These are phyloP conservation scores for Ormosia semicastrata DNA, from an alignment of 306 rosid species.

Conservation along the genomic window DNA sequence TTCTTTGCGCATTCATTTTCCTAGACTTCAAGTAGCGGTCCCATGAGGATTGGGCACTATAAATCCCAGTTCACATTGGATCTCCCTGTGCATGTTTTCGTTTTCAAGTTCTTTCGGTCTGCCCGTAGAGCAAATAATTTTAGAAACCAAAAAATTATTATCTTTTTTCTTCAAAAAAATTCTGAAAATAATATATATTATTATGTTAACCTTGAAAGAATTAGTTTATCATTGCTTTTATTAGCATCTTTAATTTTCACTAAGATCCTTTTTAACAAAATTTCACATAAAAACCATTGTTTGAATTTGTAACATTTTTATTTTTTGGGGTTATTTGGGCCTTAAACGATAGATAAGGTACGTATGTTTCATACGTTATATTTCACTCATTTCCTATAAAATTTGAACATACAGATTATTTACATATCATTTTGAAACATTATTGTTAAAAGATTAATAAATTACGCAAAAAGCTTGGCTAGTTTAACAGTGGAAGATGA, in stretches of 20 bases:
- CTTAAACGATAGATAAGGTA: background rate
- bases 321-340: background rate
- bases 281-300: background rate
- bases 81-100: background rate
- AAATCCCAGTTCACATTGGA: background rate
- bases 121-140: background rate
- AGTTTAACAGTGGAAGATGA: background rate
- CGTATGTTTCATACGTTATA: background rate
- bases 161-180: no score
- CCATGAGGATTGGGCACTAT: constrained; percentile 26
- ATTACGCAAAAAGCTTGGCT: no score
- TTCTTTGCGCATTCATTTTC: constrained; percentile 7
- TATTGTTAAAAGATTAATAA: background rate
- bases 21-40: constrained; percentile 13
- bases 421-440: background rate
- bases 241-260: no score
- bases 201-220: no score
- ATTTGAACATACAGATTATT: background rate
- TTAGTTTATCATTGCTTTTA: no score
- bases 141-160: no score
- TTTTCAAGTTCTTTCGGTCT: constrained; percentile 1
- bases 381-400: background rate
- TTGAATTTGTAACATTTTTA: background rate
- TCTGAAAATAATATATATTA: no score
- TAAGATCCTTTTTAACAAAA: background rate